Evolutionary conservation across 2,329 filamentous ascomycete species (phyloP), one percentile per base, ranked within the genome.

Genomic region (Diaporthe ampelina): DNA sequence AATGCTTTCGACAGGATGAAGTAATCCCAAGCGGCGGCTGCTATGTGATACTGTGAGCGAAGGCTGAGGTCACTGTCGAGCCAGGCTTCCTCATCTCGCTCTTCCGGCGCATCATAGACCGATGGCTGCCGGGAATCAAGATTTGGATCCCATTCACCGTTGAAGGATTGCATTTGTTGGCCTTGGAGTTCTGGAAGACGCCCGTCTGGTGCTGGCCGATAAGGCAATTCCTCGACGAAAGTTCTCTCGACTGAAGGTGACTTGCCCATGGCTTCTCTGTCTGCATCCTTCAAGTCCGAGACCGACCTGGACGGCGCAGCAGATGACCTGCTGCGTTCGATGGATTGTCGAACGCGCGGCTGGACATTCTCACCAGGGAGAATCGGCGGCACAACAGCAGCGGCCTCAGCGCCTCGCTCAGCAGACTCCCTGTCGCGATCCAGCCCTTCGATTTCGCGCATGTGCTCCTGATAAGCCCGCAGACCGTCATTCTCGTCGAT

Each of bases 1-100:
- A 94, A 91, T 3, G 90, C 88, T 80, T 91, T 92, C 4, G 87
- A 89, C 73, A 93, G 82, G 9, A 94, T 85, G 77, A 91, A 93
- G 74, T 93, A 89, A 59, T 92, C 92, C 77, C 89, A 88, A 1
- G 84, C 86, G 40, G 93, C 93, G 59, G 88, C 68, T 83, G 85
- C 80, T 92, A 76, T 56, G 45, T 76, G 74, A 40, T 76, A 76
- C 37, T 76, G 72, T 29, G 74, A 74, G 56, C 69, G 74, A 40
- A 74, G 45, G 8, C 37, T 59, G n/a, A 68, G 32, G 35, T 76
- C 72, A 50, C 37, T 73, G 35, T 67, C 50, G 10, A 32, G 59
- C 90, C 21, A 92, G 83, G 32, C 65, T 87, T 86, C 24, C 84
- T 76, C 72, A 17, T 74, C 68, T 40, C 61, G 48, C 61, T 76